Evolutionary conservation across 108 stramenopile genomes (phyloP), one percentile per base, ranked within the genome.

Genomic region (Phaeodactylum tricornutum): DNA sequence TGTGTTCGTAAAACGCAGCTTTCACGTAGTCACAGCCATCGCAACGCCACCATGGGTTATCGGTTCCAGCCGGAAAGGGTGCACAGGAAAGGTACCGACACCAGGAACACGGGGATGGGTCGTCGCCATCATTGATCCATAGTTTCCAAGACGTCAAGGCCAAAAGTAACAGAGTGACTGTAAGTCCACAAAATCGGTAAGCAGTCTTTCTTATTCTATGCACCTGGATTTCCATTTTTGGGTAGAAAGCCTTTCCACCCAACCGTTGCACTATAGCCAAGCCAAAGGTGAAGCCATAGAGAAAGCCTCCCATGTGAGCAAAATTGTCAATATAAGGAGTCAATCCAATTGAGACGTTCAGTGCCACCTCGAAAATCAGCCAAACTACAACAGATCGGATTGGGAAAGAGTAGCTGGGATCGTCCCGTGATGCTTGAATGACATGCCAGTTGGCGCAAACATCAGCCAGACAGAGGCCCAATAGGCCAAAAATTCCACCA

Each of bases 271-370:
- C 81, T 5, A 81, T 78, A 21, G 79, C 72, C 2, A 78, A 61
- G 6, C 88, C 88, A 44, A 81, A 84, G 22, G 69, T 52, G 38
- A 91, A 74, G 0, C 92, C 92, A 60, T 81, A 87, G 1, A 82
- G 31, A 57, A 93, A 72, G 17, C 92, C 92, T 22, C 92, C 92
- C 30, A 93, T 54, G 51, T 79, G 69, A 25, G 42, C 20, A 60
- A 87, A 94, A 58, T 94, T 94, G 63, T 94, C 93, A 14, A 94
- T 73, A 69, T 79, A 87, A 7, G 87, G 91, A 12, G 86, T 84
- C 0, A 88, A 74, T 20, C 91, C 91, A 36, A 93, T 59, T 2
- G 84, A 36, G 30, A 74, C 65, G 59, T 94, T 94, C 55, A 92
- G 33, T 3, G 80, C 48, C 43, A 91, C 84, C 53, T 89, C 89